Conservation (phyloP, 2,329 filamentous ascomycete genomes). For the Phialocephala subalpina region DNA sequence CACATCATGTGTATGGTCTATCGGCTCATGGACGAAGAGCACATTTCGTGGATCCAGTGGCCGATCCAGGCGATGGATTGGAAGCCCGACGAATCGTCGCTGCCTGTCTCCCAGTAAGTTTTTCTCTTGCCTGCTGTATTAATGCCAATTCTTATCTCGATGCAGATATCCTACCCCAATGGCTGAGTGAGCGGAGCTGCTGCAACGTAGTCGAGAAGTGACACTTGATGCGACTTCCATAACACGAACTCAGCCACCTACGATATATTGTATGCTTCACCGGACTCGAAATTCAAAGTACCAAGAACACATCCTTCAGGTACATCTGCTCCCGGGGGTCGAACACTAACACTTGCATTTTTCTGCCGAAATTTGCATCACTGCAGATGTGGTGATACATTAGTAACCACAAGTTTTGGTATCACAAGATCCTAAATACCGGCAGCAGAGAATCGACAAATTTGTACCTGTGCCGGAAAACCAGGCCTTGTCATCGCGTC, state of each 20-base stretch:
- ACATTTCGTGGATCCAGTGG: constrained; percentile 45
- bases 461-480: background rate
- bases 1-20: constrained; percentile 45
- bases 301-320: background rate
- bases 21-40: constrained; percentile 44
- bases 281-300: background rate
- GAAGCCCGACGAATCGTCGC: background rate
- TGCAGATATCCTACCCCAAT: background rate
- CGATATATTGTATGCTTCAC: background rate
- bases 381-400: background rate
- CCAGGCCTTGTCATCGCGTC: background rate
- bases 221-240: no score
- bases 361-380: background rate
- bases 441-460: background rate
- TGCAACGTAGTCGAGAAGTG: background rate
- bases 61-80: constrained; percentile 38
- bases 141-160: background rate
- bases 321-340: background rate
- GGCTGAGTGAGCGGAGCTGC: background rate
- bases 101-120: background rate
- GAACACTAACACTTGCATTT: background rate
- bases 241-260: background rate
- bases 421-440: background rate
- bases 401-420: background rate
- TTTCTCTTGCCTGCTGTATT: background rate